A percentile compares a stretch with the other conserved stretches of the same genome.
These are phyloP conservation scores for Pestalotiopsis sp. DNA, from an alignment of 2,329 filamentous ascomycete genomes.

Conservation along the genomic window DNA sequence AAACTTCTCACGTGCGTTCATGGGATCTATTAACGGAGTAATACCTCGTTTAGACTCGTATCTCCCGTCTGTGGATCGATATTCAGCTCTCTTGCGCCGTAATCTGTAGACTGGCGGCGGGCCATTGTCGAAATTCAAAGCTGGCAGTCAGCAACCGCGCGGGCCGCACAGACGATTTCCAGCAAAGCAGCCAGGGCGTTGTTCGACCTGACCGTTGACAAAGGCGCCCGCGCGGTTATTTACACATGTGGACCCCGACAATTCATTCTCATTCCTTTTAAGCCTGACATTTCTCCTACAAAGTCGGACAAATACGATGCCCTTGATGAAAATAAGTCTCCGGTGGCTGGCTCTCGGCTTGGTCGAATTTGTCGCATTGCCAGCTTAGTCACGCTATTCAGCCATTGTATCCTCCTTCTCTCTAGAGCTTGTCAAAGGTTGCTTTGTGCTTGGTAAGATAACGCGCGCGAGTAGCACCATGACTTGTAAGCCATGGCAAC, in stretches of 20 bases:
- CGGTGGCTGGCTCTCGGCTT: background rate
- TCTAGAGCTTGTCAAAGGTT: background rate
- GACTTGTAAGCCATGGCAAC: background rate
- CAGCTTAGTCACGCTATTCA: background rate
- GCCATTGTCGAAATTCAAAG: too few relatives aligned
- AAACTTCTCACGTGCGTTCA: background rate
- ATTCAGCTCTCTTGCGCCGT: background rate
- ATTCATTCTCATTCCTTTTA: background rate
- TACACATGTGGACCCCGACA: background rate
- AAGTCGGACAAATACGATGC: background rate
- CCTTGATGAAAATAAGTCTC: background rate
- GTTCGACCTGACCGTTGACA: background rate
- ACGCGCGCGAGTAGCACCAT: background rate
- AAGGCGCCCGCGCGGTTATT: background rate
- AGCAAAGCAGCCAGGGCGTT: background rate
- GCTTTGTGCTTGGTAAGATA: background rate
- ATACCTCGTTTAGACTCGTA: background rate
- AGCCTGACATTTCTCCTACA: background rate
- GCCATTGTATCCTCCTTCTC: background rate
- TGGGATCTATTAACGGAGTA: background rate
- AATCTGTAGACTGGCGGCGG: background rate
- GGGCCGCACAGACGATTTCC: background rate
- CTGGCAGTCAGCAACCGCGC: constrained; percentile 1
- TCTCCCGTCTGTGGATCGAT: too few relatives aligned
- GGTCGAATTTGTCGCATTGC: background rate